Base-by-base conservation (phyloP, 2,329 filamentous ascomycete genomes). In the Ceratocystis papillata region DNA sequence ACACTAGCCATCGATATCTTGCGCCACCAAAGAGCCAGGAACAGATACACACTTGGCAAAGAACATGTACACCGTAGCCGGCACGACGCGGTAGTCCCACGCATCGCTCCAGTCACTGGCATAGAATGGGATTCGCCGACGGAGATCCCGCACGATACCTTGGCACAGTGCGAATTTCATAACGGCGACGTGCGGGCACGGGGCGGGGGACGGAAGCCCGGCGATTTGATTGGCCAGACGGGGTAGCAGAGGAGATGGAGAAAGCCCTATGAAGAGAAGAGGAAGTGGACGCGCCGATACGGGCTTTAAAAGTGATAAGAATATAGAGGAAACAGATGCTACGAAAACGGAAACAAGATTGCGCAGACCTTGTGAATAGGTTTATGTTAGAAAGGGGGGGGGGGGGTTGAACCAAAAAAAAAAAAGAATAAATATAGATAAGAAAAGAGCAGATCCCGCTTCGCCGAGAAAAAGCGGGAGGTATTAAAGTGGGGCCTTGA, bases 31-130 rank as follows among this genome's bases (percentile, higher is more conserved):
- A 4, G 30, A 0, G 30, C 5, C 30, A 33, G 30, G 30, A 33
- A 7, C 30, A 33, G 59, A 41, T 25, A 62, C 22, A 70, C 79
- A 93, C 89, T 95, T 95, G 69, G 90, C 90, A 81, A 95, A 96
- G 78, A 94, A 96, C 89, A 95, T 96, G 76, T 95, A 95, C 37
- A 95, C 79, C 8, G 90, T 95, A 17, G 89, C 89, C 1, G 90
- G 90, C 48, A 96, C 82, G 53, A 96, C 89, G 65, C 90, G 84
- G 77, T 96, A 96, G 73, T 95, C 88, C 89, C 89, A 94, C 1
- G 90, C 90, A 77, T 96, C 90, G 20, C 74, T 79, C 88, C 88
- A 95, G 75, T 96, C 90, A 75, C 87, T 92, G 76, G 77, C 79
- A 73, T 94, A 96, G 73, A 82, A 95, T 0, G 90, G 90, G 6